Conservation (phyloP, 306 rosid genomes). For the Sindora glabra region DNA sequence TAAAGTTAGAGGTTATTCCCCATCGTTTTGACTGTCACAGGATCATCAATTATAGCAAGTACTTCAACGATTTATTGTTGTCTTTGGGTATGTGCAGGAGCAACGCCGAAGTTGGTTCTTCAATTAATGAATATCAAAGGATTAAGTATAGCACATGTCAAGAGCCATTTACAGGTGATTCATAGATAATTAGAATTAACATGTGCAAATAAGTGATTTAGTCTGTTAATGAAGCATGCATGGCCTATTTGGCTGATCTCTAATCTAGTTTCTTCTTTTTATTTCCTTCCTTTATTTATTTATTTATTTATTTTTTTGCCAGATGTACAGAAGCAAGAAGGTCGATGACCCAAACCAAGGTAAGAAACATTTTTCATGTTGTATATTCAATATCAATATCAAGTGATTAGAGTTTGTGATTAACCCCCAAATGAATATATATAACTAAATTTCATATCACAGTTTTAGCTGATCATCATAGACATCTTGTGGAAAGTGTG, state of each 20-base stretch:
- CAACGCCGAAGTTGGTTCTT: slow-evolving; percentile 97
- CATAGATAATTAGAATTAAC: not conserved
- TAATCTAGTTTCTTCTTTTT: not conserved
- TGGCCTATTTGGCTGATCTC: not conserved
- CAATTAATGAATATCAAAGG: slow-evolving; percentile 94
- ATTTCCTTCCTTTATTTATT: not conserved
- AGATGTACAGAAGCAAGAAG: slow-evolving; percentile 96
- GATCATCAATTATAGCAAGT: not conserved
- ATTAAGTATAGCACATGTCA: slow-evolving; percentile 84
- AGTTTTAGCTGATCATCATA: slow-evolving; percentile 50
- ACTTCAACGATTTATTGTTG: not conserved
- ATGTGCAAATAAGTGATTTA: not conserved
- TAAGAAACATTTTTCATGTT: slow-evolving; percentile 11
- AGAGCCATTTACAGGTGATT: slow-evolving; percentile 93
- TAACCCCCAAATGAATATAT: not conserved
- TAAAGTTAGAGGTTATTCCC: too few species aligned
- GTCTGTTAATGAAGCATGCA: not conserved
- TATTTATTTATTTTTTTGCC: not conserved
- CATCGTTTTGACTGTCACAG: slow-evolving; percentile 9
- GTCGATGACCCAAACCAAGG: slow-evolving; percentile 64
- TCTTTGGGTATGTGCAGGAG: slow-evolving; percentile 53
- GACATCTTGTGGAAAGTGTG: slow-evolving; percentile 55
- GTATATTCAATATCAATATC: not conserved
- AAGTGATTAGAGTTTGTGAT: slow-evolving; percentile 24
- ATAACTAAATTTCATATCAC: slow-evolving; percentile 12